Conservation (phyloP, 345 rosid genomes). For the Theobroma cacao region DNA sequence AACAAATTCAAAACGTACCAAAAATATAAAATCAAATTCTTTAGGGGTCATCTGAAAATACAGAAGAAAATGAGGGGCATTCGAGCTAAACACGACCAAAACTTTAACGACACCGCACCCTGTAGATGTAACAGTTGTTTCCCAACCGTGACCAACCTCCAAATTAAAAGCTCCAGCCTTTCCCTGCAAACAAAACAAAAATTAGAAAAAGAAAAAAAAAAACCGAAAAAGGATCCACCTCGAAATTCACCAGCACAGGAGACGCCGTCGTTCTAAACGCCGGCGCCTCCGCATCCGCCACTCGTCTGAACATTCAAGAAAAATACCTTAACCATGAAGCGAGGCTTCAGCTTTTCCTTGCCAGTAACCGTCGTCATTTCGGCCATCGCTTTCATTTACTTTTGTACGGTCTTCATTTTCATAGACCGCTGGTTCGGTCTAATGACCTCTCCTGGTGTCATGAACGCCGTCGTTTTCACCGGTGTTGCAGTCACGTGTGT, state of each 20-base stretch:
- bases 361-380: slow-evolving; percentile 64
- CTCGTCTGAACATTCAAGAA: background rate
- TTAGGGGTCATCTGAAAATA: background rate
- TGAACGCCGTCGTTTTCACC: slow-evolving; percentile 71
- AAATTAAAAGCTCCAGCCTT: background rate
- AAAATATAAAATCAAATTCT: background rate
- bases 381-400: slow-evolving; percentile 66
- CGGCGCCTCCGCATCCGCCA: slow-evolving; percentile 72
- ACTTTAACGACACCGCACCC: slow-evolving; percentile 14
- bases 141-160: slow-evolving; percentile 14
- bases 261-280: slow-evolving; percentile 67
- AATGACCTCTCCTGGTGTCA: slow-evolving; percentile 71
- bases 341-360: slow-evolving; percentile 51
- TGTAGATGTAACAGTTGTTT: background rate
- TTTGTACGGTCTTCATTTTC: slow-evolving; percentile 70
- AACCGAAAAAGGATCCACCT: background rate
- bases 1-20: too few relatives aligned
- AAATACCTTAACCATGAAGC: slow-evolving; percentile 42
- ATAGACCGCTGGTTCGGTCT: slow-evolving; percentile 91
- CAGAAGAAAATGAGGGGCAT: background rate
- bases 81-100: background rate
- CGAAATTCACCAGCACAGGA: slow-evolving; percentile 27
- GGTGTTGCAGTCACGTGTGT: slow-evolving; percentile 63
- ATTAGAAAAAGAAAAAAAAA: background rate
- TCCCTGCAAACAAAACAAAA: background rate